Conservation (phyloP, 192 early-diverging fungal genomes). For the Coemansia sp. region DNA sequence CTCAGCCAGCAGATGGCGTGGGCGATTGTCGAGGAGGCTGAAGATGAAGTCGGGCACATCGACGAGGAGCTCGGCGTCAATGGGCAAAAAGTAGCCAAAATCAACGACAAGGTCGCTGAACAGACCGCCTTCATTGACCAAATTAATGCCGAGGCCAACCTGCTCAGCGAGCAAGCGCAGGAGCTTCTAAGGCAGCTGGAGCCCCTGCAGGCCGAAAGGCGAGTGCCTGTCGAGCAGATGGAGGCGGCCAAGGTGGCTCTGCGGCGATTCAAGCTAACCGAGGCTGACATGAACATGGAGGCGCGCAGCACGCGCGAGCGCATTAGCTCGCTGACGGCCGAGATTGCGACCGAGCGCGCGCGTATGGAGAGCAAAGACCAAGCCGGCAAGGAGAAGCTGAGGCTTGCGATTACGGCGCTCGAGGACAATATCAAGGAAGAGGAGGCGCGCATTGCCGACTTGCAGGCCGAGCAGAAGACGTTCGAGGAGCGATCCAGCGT, state of each 20-base stretch:
- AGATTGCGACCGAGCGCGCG: constrained; percentile 37
- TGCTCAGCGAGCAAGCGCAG: constrained; percentile 35
- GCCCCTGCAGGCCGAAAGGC: constrained; percentile 29
- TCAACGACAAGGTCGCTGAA: constrained; percentile 59
- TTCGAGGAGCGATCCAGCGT: constrained; percentile 24
- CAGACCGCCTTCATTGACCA: constrained; percentile 52
- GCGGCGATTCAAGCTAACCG: constrained; percentile 43
- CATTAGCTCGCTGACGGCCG: constrained; percentile 26
- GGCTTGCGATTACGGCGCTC: constrained; percentile 17
- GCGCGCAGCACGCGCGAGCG: constrained; percentile 49
- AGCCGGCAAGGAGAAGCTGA: constrained; percentile 26
- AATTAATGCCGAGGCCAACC: constrained; percentile 46
- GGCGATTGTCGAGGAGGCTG: constrained; percentile 64
- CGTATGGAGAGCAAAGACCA: constrained; percentile 43
- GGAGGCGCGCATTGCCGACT: constrained; percentile 28
- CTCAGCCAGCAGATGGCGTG: constrained; percentile 78
- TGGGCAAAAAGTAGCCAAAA: constrained; percentile 28
- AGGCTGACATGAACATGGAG: constrained; percentile 52
- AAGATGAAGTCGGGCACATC: constrained; percentile 45
- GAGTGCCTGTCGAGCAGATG: constrained; percentile 16
- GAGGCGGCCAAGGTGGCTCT: constrained; percentile 25
- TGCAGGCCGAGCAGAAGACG: constrained; percentile 37
- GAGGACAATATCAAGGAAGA: constrained; percentile 33
- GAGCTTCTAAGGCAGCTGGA: constrained; percentile 25
- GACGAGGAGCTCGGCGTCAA: constrained; percentile 36